Conservation (phyloP, 345 rosid species). For the Cardamine resedifolia region DNA sequence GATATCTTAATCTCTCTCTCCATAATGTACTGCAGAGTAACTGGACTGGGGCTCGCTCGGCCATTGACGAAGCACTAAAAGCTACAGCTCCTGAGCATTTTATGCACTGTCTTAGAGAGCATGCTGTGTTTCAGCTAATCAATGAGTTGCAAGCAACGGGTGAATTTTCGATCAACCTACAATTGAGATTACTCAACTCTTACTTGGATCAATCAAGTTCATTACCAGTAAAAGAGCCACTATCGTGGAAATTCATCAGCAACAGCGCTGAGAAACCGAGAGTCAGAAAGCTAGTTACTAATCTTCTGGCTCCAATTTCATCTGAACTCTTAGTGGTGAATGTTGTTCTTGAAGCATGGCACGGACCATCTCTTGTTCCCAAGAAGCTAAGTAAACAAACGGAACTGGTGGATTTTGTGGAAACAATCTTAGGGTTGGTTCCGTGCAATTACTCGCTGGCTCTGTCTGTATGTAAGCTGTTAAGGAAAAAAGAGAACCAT, state of each 20-base stretch:
- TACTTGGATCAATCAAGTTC: constrained; percentile 57
- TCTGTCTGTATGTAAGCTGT: constrained; percentile 57
- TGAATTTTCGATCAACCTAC: constrained; percentile 43
- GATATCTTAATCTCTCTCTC: constrained; percentile 75
- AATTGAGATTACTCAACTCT: constrained; percentile 48
- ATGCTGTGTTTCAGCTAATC: constrained; percentile 55
- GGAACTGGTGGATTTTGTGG: constrained; percentile 83
- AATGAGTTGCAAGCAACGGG: constrained; percentile 38
- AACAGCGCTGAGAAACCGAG: constrained; percentile 54
- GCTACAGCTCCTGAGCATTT: constrained; percentile 50
- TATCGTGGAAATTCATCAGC: constrained; percentile 64
- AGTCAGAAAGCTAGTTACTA: constrained; percentile 55
- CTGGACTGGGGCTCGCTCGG: constrained; percentile 45
- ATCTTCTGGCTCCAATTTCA: constrained; percentile 61
- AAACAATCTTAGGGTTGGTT: constrained; percentile 60
- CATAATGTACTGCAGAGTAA: constrained; percentile 58
- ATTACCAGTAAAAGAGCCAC: constrained; percentile 48
- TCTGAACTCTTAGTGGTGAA: constrained; percentile 54
- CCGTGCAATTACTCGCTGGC: constrained; percentile 70
- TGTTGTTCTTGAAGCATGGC: constrained; percentile 67
- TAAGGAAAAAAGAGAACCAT: constrained; percentile 36
- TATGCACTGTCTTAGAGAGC: constrained; percentile 67
- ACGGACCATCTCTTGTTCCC: constrained; percentile 76
- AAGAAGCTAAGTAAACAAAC: constrained; percentile 46
- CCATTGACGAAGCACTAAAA: constrained; percentile 62